Evolutionary conservation across 140 eudicot genomes (phyloP).

Genomic region (Bidens hawaiensis): DNA sequence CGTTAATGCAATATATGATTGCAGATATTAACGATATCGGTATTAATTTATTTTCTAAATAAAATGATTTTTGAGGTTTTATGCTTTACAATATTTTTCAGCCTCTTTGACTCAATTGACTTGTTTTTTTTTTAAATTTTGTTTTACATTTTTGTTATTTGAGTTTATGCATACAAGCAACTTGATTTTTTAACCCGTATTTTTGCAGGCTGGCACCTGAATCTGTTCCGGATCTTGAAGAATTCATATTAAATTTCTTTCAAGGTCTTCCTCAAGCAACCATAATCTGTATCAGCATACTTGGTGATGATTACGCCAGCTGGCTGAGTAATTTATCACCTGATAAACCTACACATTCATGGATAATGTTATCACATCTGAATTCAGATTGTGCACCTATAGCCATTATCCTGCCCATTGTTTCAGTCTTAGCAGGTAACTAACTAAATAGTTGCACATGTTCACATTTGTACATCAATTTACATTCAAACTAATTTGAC

Average conservation of each 20-base stretch:
- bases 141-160: too few relatives aligned
- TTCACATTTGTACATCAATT: background rate
- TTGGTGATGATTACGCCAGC: slow-evolving; percentile 51
- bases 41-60: background rate
- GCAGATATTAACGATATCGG: background rate
- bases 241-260: slow-evolving; percentile 45
- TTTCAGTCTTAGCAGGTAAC: slow-evolving; percentile 54
- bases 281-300: slow-evolving; percentile 64
- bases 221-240: slow-evolving; percentile 41
- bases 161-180: slow-evolving; percentile 1
- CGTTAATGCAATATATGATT: background rate
- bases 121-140: background rate
- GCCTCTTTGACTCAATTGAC: background rate
- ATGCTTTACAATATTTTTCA: background rate
- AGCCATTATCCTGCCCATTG: slow-evolving; percentile 53
- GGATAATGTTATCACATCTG: slow-evolving; percentile 74
- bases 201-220: slow-evolving; percentile 60
- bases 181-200: slow-evolving; percentile 13
- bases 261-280: slow-evolving; percentile 60
- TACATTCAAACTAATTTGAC: slow-evolving; percentile 7
- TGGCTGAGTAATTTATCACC: slow-evolving; percentile 44
- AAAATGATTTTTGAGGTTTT: background rate
- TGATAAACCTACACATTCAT: slow-evolving; percentile 38
- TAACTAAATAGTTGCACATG: background rate
- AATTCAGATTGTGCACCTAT: slow-evolving; percentile 62